Evolutionary conservation across 108 stramenopile species (phyloP).

Genomic region (Nitzschia putrida): DNA sequence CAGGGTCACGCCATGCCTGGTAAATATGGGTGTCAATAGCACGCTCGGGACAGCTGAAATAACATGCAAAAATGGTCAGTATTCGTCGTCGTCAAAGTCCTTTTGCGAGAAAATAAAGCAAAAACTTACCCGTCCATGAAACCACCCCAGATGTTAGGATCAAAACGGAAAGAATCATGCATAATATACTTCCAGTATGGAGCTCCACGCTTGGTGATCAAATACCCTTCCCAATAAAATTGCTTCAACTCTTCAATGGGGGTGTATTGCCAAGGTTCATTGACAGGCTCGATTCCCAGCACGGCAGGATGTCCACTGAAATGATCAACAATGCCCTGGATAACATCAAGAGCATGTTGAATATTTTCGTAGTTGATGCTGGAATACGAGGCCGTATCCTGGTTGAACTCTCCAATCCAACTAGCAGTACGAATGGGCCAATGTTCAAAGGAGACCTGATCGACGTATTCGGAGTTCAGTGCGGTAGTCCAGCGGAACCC

Average conservation of each 20-base stretch:
- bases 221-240: constrained; percentile 95
- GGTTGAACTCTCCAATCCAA: constrained; percentile 88
- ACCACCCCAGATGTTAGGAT: constrained; percentile 86
- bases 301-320: constrained; percentile 85
- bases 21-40: constrained; percentile 93
- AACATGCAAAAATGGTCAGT: not conserved
- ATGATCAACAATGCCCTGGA: constrained; percentile 70
- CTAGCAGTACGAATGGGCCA: constrained; percentile 80
- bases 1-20: constrained; percentile 90
- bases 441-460: constrained; percentile 37
- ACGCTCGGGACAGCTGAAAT: constrained; percentile 72
- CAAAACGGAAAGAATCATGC: constrained; percentile 93
- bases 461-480: constrained; percentile 37
- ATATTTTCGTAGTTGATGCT: constrained; percentile 80
- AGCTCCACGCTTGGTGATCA: constrained; percentile 81
- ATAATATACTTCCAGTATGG: constrained; percentile 94
- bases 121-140: constrained; percentile 83
- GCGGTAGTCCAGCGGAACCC: constrained; percentile 78
- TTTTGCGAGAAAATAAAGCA: too few relatives aligned
- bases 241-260: constrained; percentile 67
- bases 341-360: constrained; percentile 72
- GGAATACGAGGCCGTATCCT: constrained; percentile 55
- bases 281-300: constrained; percentile 89
- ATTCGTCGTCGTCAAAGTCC: not conserved
- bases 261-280: constrained; percentile 93